Percentiles rank a stretch among this genome's conserved stretches.
These are phyloP conservation scores for Fusarium sp. DNA, from an alignment of 2,329 filamentous ascomycete genomes.

Conservation along the genomic window DNA sequence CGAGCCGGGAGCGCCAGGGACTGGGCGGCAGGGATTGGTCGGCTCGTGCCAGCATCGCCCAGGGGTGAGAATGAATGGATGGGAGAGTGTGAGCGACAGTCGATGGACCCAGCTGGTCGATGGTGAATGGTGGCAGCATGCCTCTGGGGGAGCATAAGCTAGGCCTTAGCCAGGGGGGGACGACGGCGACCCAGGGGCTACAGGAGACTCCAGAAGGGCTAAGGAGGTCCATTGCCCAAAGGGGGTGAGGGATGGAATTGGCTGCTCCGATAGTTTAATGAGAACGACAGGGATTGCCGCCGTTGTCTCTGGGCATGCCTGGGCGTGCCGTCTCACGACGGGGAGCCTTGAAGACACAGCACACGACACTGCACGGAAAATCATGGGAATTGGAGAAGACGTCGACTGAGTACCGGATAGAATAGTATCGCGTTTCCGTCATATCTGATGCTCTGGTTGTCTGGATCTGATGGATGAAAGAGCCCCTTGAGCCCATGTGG, in stretches of 20 bases:
- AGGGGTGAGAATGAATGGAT: neutral
- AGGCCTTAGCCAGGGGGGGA: slow-evolving; percentile 17
- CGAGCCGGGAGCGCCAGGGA: slow-evolving; percentile 27
- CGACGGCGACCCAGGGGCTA: slow-evolving; percentile 13
- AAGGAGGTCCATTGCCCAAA: slow-evolving; percentile 45
- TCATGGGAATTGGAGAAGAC: neutral
- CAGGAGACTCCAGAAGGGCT: slow-evolving; percentile 21
- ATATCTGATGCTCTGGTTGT: neutral
- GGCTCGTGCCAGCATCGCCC: slow-evolving; percentile 14
- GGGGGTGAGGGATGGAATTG: slow-evolving; percentile 48
- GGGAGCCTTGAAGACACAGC: neutral
- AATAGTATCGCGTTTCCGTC: neutral
- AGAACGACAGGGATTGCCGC: slow-evolving; percentile 39
- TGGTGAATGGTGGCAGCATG: slow-evolving; percentile 7
- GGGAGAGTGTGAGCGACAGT: slow-evolving; percentile 19
- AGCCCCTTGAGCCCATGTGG: neutral
- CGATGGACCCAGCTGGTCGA: slow-evolving; percentile 3
- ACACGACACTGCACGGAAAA: slow-evolving; percentile 6
- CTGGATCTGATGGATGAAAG: neutral
- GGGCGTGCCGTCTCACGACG: slow-evolving; percentile 1
- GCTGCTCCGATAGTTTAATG: slow-evolving; percentile 52
- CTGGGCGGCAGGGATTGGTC: slow-evolving; percentile 17
- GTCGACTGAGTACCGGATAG: neutral
- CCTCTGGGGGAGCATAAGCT: slow-evolving; percentile 12
- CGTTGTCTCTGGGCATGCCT: slow-evolving; percentile 23